Evolutionary conservation across 1,284 basidiomycete genomes (phyloP).

Genomic region (Inonotus hispidus): DNA sequence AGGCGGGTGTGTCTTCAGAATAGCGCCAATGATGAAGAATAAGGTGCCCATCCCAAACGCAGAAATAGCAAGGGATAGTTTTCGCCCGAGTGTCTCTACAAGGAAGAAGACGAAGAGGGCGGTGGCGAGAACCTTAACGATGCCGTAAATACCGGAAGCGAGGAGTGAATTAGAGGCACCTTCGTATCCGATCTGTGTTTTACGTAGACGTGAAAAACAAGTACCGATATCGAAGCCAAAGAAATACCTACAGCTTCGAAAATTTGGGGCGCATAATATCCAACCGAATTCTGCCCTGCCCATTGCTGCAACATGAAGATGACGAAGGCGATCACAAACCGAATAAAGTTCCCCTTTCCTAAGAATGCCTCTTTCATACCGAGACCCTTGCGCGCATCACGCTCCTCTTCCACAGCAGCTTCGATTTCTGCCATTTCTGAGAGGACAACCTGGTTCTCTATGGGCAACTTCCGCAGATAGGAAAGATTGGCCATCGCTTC

Average conservation of each 20-base stretch:
- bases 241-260: slow-evolving; percentile 56
- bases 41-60: slow-evolving; percentile 51
- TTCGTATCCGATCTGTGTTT: slow-evolving; percentile 55
- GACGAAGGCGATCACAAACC: slow-evolving; percentile 62
- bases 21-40: slow-evolving; percentile 64
- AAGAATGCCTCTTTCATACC: slow-evolving; percentile 65
- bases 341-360: slow-evolving; percentile 66
- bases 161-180: slow-evolving; percentile 58
- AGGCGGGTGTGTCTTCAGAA: slow-evolving; percentile 63
- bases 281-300: slow-evolving; percentile 53
- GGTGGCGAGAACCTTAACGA: slow-evolving; percentile 72
- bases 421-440: slow-evolving; percentile 58
- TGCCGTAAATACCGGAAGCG: slow-evolving; percentile 78
- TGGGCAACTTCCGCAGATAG: slow-evolving; percentile 52
- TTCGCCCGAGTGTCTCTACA: slow-evolving; percentile 49
- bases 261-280: slow-evolving; percentile 73
- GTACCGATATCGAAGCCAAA: slow-evolving; percentile 34
- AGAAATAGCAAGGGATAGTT: slow-evolving; percentile 58
- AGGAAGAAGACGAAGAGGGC: slow-evolving; percentile 54
- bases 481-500: slow-evolving; percentile 33
- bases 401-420: slow-evolving; percentile 60
- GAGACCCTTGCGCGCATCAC: slow-evolving; percentile 47
- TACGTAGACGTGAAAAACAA: slow-evolving; percentile 29
- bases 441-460: slow-evolving; percentile 44
- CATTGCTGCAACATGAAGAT: slow-evolving; percentile 64